Evolutionary conservation across 2,329 filamentous ascomycete species (phyloP), one percentile per base, ranked within the genome.

Genomic region (Metarhizium rileyi): DNA sequence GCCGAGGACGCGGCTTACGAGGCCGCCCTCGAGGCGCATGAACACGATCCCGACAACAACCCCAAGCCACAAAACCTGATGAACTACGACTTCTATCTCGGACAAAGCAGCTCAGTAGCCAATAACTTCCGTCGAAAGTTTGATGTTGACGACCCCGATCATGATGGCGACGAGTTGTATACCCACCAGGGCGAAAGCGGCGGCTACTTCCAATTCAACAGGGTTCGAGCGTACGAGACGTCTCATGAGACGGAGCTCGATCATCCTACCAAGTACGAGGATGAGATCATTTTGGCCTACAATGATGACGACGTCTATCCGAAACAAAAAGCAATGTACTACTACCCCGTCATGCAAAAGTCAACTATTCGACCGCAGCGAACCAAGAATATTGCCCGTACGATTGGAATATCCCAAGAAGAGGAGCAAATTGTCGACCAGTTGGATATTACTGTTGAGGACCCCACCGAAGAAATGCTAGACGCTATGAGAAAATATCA

Each of bases 41-140:
- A 80, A 61, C 70, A 69, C 44, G 80, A 84, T 56, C 80, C 81
- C 1, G 61, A 65, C 36, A 73, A 72, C 58, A 70, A 75, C 57
- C 77, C 78, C 40, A 74, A 73, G 57, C 80, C 80, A 4, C 71
- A 74, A 50, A 76, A 78, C 53, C 69, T 74, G 49, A 77, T 80
- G 68, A 78, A 83, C 61, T 86, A 85, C 64, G 80, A 86, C 59
- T 82, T 82, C 62, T 86, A 80, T 65, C 72, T 86, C 23, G 71
- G 76, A 5, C 73, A 78, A 47, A 73, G 68, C 7, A 54, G 64
- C 22, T 59, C 66, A 4, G 71, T 74, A 1, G 75, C 75, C 30
- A 66, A 71, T 10, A 72, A 71, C 42, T 84, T 86, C 67, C 77
- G 79, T 52, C 68, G 74, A 56, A 79, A 76, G 60, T 83, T 84